These are phyloP conservation scores for Kluyveromyces starmeri DNA, from an alignment of 805 yeast species.

Conservation along the genomic window DNA sequence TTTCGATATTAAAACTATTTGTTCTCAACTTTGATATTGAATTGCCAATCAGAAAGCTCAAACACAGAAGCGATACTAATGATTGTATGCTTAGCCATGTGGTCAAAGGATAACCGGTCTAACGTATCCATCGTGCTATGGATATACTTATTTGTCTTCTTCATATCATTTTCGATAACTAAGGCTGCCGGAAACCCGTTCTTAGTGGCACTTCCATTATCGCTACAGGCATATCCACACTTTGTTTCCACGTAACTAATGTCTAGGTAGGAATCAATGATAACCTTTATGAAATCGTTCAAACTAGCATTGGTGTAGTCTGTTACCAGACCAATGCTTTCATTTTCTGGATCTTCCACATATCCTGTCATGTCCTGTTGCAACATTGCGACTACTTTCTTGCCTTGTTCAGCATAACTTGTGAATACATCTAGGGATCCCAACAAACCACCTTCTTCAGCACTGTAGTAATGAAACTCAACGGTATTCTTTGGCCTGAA, in stretches of 20 bases:
- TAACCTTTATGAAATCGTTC: constrained; percentile 50
- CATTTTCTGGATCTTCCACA: constrained; percentile 42
- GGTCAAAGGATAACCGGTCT: constrained; percentile 69
- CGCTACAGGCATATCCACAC: constrained; percentile 93
- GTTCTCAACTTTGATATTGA: background rate
- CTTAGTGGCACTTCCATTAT: constrained; percentile 78
- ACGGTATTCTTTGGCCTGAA: constrained; percentile 60
- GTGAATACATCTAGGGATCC: constrained; percentile 78
- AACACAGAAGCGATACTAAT: constrained; percentile 63
- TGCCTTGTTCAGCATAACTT: constrained; percentile 35
- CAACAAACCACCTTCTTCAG: constrained; percentile 86
- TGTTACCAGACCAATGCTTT: constrained; percentile 70
- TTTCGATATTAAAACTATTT: background rate
- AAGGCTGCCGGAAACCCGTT: constrained; percentile 80
- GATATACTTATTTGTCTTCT: constrained; percentile 55
- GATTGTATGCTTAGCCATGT: constrained; percentile 73
- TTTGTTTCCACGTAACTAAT: constrained; percentile 65
- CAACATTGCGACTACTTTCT: constrained; percentile 67
- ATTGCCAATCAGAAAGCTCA: constrained; percentile 45
- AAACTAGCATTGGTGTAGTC: constrained; percentile 54
- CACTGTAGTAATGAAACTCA: constrained; percentile 92
- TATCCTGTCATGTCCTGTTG: constrained; percentile 96
- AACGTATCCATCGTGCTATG: constrained; percentile 76
- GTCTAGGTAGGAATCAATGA: constrained; percentile 52
- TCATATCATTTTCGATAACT: constrained; percentile 68